These are phyloP conservation scores for Aspergillus sclerotioniger DNA, from an alignment of 495 filamentous ascomycete genomes.

Conservation along the genomic window DNA sequence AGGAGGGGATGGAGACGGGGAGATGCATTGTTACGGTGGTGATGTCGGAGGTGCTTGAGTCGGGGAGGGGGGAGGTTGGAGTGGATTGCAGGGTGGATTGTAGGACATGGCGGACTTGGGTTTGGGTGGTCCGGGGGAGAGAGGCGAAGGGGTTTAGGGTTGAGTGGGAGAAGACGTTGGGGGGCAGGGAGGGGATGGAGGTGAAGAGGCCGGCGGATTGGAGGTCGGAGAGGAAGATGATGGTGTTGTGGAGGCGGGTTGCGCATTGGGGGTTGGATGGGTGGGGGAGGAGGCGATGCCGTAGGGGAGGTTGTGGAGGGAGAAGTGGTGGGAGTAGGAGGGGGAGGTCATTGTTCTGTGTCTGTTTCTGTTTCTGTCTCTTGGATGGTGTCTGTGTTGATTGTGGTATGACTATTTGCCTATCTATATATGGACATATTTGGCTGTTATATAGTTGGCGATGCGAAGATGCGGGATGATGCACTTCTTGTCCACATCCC, in stretches of 20 bases:
- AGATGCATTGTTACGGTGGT: slow-evolving; percentile 64
- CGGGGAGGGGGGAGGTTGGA: slow-evolving; percentile 54
- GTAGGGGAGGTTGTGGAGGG: slow-evolving; percentile 80
- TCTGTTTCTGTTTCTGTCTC: background rate
- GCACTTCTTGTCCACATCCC: slow-evolving; percentile 18
- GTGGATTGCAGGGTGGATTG: slow-evolving; percentile 34
- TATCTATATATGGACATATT: background rate
- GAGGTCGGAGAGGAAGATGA: slow-evolving; percentile 47
- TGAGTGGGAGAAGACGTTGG: slow-evolving; percentile 35
- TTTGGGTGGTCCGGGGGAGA: slow-evolving; percentile 60
- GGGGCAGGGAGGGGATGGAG: slow-evolving; percentile 16
- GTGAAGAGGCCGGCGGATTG: slow-evolving; percentile 42
- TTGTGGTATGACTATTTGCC: background rate
- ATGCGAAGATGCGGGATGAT: background rate
- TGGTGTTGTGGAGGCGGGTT: slow-evolving; percentile 28
- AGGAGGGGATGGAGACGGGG: slow-evolving; percentile 77
- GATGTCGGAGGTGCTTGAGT: slow-evolving; percentile 49
- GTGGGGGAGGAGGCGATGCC: slow-evolving; percentile 66
- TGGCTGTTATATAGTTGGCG: background rate
- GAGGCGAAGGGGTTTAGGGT: slow-evolving; percentile 75
- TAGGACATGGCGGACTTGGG: slow-evolving; percentile 52
- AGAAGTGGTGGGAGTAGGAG: slow-evolving; percentile 28
- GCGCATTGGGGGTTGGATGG: slow-evolving; percentile 39
- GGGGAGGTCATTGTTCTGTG: slow-evolving; percentile 23
- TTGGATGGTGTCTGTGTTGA: background rate